Conservation (phyloP, 2,329 filamentous ascomycete genomes). For the Lachnellula arida region DNA sequence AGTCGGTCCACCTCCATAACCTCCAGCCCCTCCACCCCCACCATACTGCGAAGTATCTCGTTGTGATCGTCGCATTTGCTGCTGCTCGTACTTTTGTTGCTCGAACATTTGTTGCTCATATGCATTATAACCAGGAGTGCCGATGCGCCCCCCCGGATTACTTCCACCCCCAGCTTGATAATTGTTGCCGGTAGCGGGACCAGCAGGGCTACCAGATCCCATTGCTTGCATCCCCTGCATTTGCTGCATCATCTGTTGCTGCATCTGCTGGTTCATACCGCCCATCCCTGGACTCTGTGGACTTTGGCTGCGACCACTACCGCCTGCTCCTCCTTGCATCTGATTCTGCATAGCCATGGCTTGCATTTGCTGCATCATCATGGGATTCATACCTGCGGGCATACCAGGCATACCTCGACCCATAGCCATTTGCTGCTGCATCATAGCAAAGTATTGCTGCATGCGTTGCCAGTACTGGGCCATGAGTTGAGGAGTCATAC, state of each 20-base stretch:
- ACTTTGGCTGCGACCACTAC: constrained; percentile 29
- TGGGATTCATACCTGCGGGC: constrained; percentile 62
- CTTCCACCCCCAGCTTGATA: constrained; percentile 31
- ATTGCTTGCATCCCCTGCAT: constrained; percentile 45
- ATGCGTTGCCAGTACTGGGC: constrained; percentile 97
- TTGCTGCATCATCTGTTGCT: constrained; percentile 50
- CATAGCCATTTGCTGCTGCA: constrained; percentile 92
- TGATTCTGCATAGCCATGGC: constrained; percentile 45
- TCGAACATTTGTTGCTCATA: constrained; percentile 72
- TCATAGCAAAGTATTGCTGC: constrained; percentile 94
- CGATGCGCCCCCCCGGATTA: constrained; percentile 39
- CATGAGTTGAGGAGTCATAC: constrained; percentile 96
- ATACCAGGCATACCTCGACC: constrained; percentile 60
- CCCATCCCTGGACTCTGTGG: constrained; percentile 29
- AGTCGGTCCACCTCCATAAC: constrained; percentile 61
- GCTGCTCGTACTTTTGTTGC: constrained; percentile 73
- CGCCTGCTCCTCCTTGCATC: constrained; percentile 20
- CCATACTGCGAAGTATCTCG: constrained; percentile 30
- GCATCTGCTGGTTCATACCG: constrained; percentile 41
- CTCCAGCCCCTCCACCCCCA: constrained; percentile 39
- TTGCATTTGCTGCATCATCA: constrained; percentile 69
- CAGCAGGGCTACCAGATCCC: constrained; percentile 15
- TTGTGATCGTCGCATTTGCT: constrained; percentile 46
- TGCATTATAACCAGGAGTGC: constrained; percentile 44
- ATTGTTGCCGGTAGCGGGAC: constrained; percentile 29